phyloP scores from a whole-genome alignment of 768 basidiomycete genomes.

The Russula lepida region DNA sequence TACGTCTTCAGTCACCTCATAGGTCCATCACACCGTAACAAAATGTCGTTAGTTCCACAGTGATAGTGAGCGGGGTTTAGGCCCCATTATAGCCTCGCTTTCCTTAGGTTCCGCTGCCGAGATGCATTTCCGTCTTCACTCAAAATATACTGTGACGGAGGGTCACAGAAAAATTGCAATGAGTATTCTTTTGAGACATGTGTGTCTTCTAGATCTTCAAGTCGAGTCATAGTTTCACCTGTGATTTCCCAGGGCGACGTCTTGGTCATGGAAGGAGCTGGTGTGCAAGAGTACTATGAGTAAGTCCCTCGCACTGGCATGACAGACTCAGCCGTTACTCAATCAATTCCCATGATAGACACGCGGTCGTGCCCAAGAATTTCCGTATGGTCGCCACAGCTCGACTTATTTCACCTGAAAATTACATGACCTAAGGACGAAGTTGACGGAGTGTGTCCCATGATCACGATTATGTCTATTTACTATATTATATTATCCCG shows the following conservation, averaged over 20 bases:
- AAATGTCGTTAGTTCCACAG: slow-evolving; percentile 55
- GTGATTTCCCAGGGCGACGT: slow-evolving; percentile 54
- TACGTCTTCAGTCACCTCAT: background rate
- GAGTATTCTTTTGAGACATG: slow-evolving; percentile 58
- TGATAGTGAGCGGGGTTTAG: slow-evolving; percentile 66
- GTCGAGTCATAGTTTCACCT: slow-evolving; percentile 5
- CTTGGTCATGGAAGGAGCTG: slow-evolving; percentile 66
- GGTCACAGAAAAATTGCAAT: slow-evolving; percentile 32
- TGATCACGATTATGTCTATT: background rate
- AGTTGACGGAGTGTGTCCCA: background rate
- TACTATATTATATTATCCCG: background rate
- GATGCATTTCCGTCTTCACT: slow-evolving; percentile 66
- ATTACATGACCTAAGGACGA: slow-evolving; percentile 7
- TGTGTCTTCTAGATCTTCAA: slow-evolving; percentile 26
- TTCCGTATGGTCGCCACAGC: slow-evolving; percentile 79
- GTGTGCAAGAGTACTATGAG: slow-evolving; percentile 65
- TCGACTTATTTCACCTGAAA: slow-evolving; percentile 43
- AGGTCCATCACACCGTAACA: background rate
- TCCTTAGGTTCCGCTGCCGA: slow-evolving; percentile 69
- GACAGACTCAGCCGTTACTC: slow-evolving; percentile 1
- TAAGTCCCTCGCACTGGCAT: slow-evolving; percentile 28
- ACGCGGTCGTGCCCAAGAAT: slow-evolving; percentile 64
- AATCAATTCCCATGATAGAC: slow-evolving; percentile 35
- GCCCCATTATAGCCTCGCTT: slow-evolving; percentile 63
- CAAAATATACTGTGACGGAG: slow-evolving; percentile 28